Conservation (phyloP, 371 early-diverging fungal genomes). For the Mucor velutinosus region DNA sequence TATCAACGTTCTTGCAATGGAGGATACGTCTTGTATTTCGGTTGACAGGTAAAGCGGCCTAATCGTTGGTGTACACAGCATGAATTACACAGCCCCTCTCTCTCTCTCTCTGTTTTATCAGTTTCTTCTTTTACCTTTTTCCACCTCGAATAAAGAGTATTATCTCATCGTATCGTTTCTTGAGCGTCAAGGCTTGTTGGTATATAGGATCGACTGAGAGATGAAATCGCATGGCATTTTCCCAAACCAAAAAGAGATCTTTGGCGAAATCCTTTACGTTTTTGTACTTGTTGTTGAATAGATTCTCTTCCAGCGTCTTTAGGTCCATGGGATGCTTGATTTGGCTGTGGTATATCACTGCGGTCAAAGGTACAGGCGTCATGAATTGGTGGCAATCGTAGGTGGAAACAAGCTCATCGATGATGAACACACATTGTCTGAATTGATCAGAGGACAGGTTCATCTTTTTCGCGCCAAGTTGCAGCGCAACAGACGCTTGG, state of each 20-base stretch:
- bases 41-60: conserved; percentile 16
- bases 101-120: background rate
- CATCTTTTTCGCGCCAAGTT: background rate
- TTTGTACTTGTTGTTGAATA: conserved; percentile 31
- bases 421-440: conserved; percentile 33
- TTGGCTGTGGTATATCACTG: conserved; percentile 34
- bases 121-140: conserved; percentile 8
- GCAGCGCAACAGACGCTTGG: background rate
- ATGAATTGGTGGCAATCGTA: conserved; percentile 37
- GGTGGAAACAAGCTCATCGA: conserved; percentile 39
- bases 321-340: conserved; percentile 48
- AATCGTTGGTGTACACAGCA: background rate
- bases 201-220: conserved; percentile 35
- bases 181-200: conserved; percentile 29
- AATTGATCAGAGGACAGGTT: conserved; percentile 10
- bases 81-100: background rate
- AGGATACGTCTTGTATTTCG: background rate
- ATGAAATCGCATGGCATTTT: conserved; percentile 43
- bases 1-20: background rate
- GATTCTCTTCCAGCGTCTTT: conserved; percentile 34
- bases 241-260: conserved; percentile 48
- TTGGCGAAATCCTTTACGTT: conserved; percentile 28
- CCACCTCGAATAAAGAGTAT: conserved; percentile 16
- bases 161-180: conserved; percentile 15
- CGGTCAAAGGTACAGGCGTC: conserved; percentile 35